phyloP scores from a whole-genome alignment of 2,329 filamentous ascomycete genomes.

The Hymenoscyphus infarciens region DNA sequence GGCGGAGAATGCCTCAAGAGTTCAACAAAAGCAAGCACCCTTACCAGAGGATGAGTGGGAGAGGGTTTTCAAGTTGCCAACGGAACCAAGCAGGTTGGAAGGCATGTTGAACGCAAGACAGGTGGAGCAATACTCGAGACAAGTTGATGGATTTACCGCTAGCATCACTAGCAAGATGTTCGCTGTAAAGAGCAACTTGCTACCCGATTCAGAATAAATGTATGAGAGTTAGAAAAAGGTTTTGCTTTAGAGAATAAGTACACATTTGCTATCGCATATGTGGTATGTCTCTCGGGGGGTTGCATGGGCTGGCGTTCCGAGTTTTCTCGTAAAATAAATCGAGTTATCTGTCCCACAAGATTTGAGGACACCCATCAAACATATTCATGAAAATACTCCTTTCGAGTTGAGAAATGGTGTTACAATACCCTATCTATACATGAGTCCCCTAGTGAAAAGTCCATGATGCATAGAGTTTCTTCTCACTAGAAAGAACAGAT shows the following conservation, averaged over 20 bases:
- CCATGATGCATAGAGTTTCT: too few species aligned
- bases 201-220: slow-evolving; percentile 42
- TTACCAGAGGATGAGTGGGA: slow-evolving; percentile 98
- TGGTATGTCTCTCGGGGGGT: slow-evolving; percentile 15
- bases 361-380: not conserved
- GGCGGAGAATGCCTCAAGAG: slow-evolving; percentile 84
- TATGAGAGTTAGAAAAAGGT: slow-evolving; percentile 8
- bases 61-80: slow-evolving; percentile 93
- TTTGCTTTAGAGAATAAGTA: slow-evolving; percentile 5
- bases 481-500: not conserved
- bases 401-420: not conserved
- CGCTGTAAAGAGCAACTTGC: slow-evolving; percentile 71
- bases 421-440: not conserved
- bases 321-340: slow-evolving; percentile 13
- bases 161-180: slow-evolving; percentile 97
- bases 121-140: slow-evolving; percentile 95
- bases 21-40: slow-evolving; percentile 79
- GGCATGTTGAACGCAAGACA: slow-evolving; percentile 93
- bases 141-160: slow-evolving; percentile 94
- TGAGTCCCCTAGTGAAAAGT: not conserved
- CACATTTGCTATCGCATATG: not conserved
- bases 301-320: slow-evolving; percentile 31
- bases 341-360: not conserved
- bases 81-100: slow-evolving; percentile 89
- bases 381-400: not conserved